Evolutionary conservation across 768 basidiomycete species (phyloP).

Genomic region (Panaeolus papilionaceus): DNA sequence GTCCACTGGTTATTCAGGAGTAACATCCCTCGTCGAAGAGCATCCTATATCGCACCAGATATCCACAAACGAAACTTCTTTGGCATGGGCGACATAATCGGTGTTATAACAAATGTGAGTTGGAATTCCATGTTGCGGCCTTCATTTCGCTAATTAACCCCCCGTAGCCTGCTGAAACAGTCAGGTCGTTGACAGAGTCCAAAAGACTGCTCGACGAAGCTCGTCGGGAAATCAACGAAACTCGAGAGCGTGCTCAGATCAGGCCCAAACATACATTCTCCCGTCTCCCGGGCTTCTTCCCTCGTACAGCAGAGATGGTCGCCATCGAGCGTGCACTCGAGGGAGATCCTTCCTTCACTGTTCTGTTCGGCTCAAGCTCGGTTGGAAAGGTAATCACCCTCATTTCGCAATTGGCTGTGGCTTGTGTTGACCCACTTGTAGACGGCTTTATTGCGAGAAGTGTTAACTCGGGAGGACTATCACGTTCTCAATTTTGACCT

Average conservation of each 20-base stretch:
- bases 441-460: conserved; percentile 82
- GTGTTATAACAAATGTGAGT: conserved; percentile 76
- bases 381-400: conserved; percentile 68
- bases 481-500: conserved; percentile 88
- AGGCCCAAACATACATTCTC: conserved; percentile 81
- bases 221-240: conserved; percentile 74
- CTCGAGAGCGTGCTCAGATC: conserved; percentile 67
- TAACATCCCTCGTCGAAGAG: conserved; percentile 71
- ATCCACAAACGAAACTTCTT: conserved; percentile 76
- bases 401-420: neutral
- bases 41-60: conserved; percentile 63
- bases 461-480: conserved; percentile 69
- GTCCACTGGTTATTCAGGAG: conserved; percentile 80
- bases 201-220: conserved; percentile 79
- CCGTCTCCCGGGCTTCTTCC: conserved; percentile 75
- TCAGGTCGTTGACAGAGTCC: conserved; percentile 82
- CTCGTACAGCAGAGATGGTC: conserved; percentile 68
- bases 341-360: conserved; percentile 78
- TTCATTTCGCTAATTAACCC: neutral
- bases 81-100: conserved; percentile 79
- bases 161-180: conserved; percentile 73
- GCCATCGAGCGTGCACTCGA: conserved; percentile 70
- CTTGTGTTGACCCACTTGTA: conserved; percentile 31
- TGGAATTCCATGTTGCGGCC: neutral
- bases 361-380: conserved; percentile 81